Base-by-base conservation (phyloP, 176 grass and related monocot species). In the Oryza meridionalis region DNA sequence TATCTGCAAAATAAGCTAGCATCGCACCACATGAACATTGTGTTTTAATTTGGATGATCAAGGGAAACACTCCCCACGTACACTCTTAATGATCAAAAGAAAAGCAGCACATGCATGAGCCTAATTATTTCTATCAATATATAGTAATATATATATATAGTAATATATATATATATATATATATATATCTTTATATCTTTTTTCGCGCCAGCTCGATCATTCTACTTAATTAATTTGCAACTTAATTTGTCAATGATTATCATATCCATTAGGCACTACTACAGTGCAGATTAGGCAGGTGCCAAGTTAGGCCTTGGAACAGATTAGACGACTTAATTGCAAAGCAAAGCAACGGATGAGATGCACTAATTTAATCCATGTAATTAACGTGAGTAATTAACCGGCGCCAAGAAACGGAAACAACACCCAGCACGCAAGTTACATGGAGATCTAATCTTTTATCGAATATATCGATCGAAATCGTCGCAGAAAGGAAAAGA, bases 391-490 rank as follows among this genome's bases (percentile, higher is more conserved):
- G 47, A 9, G 40, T 38, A 77, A 51, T 53, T 78, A 72, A 26
- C 81, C 21, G 7, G 4, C 14, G 11, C 25, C 82, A 89, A 70
- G 82, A 14, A 89, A 89, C 38, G 82, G 75, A 73, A 84, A 69
- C 87, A 75, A 13, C 49, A 2, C 16, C 13, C 27, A 0, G 7
- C 87, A 89, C 87, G 82, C 70, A 84, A 82, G 46, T 70, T 58
- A 55, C 43, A 51, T 51, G 55, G 47, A 10, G 50, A 55, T 19
- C 50, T 55, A 55, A 17, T 10, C 5, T 21, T n/a, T 9, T n/a
- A 1, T 58, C 17, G 53, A 58, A 11, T 40, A 40, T 40, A 40
- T 70, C 26, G 21, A 24, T 13, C 46, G 9, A 64, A 59, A 33
- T 35, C 27, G 40, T 17, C 3, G 9, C 61, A 22, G 9, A 82